Percentiles rank a stretch among this genome's conserved stretches.
These are phyloP conservation scores for Eimeria maxima DNA, from an alignment of 169 alveolate genomes.

Conservation along the genomic window DNA sequence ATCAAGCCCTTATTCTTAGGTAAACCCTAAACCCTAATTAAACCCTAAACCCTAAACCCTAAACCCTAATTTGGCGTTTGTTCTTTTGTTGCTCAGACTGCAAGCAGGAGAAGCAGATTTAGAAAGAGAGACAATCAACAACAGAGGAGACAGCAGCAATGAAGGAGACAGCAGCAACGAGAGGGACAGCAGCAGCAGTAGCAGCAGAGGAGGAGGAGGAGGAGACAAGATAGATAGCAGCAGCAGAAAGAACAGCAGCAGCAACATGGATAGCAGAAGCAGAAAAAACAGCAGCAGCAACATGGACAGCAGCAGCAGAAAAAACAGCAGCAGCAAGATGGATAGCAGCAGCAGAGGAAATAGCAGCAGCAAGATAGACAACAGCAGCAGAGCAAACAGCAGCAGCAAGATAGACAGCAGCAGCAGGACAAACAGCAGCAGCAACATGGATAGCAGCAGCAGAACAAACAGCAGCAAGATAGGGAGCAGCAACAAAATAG, in stretches of 20 bases:
- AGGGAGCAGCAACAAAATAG: background rate
- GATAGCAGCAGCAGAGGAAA: background rate
- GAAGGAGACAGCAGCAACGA: too few relatives aligned
- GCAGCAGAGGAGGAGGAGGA: too few relatives aligned
- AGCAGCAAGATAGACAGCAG: background rate
- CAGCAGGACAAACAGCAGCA: background rate
- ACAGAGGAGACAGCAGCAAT: too few relatives aligned
- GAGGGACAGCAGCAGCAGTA: too few relatives aligned
- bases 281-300: too few relatives aligned
- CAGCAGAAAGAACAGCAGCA: too few relatives aligned
- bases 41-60: background rate
- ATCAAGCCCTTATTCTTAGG: background rate
- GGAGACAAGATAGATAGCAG: too few relatives aligned
- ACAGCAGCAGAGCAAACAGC: background rate
- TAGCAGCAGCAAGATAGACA: constrained; percentile 23
- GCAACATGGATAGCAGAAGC: too few relatives aligned
- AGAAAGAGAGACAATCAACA: too few relatives aligned
- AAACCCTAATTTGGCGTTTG: background rate
- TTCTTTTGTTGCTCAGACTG: too few relatives aligned
- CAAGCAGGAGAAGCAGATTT: too few relatives aligned
- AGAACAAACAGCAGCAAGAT: background rate
- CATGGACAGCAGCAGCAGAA: too few relatives aligned
- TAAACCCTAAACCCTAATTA: background rate
- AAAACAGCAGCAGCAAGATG: background rate
- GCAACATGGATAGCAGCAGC: background rate